Conservation (phyloP, 495 filamentous ascomycete species). For the Tuber magnatum region DNA sequence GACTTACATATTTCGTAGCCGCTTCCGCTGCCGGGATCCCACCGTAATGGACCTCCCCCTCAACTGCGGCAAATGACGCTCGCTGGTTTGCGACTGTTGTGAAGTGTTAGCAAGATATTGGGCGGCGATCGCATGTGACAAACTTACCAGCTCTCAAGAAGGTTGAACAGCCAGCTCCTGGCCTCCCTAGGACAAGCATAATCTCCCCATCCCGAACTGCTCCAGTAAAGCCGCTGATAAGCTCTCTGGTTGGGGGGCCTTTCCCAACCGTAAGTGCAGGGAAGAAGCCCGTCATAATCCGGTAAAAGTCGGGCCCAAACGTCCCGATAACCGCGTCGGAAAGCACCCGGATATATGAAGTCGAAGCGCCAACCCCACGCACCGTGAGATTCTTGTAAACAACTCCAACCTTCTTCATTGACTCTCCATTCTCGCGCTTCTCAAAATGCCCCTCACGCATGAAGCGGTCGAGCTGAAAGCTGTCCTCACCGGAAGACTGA, state of each 20-base stretch:
- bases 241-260: slow-evolving; percentile 49
- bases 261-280: slow-evolving; percentile 38
- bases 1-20: slow-evolving; percentile 51
- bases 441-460: slow-evolving; percentile 75
- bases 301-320: slow-evolving; percentile 50
- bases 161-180: slow-evolving; percentile 72
- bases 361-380: slow-evolving; percentile 47
- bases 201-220: slow-evolving; percentile 63
- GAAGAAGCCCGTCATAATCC: slow-evolving; percentile 49
- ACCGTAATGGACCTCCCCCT: slow-evolving; percentile 68
- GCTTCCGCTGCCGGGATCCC: slow-evolving; percentile 66
- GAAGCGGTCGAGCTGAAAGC: slow-evolving; percentile 66
- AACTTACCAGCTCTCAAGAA: slow-evolving; percentile 48
- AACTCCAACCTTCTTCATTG: slow-evolving; percentile 67
- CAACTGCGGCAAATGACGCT: slow-evolving; percentile 56
- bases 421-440: slow-evolving; percentile 52
- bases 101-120: background rate
- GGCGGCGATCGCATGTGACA: background rate
- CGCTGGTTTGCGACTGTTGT: slow-evolving; percentile 69
- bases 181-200: slow-evolving; percentile 76
- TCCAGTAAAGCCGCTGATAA: slow-evolving; percentile 74
- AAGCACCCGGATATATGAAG: slow-evolving; percentile 41
- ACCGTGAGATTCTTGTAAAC: slow-evolving; percentile 59
- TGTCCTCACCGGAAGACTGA: slow-evolving; percentile 43
- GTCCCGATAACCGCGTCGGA: slow-evolving; percentile 24